Base-by-base conservation (phyloP, 176 grass and related monocot species). In the Pontederia paniculata region DNA sequence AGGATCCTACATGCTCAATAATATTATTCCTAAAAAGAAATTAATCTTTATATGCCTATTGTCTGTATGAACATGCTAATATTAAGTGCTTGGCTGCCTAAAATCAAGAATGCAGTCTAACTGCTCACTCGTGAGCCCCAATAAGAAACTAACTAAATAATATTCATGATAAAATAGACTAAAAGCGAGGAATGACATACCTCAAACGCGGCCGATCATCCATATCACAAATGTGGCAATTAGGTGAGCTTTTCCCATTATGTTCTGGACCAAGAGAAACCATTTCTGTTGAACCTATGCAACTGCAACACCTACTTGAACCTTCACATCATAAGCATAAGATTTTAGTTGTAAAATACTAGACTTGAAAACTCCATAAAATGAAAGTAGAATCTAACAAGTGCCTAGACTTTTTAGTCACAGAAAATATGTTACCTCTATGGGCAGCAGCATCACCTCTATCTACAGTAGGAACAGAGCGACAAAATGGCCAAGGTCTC, bases 201-300 rank as follows among this genome's bases (percentile, higher is more conserved):
- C 86, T 88, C 81, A 70, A 79, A 72, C 56, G 72, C 31, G 71
- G 49, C 76, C 68, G 52, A 25, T 82, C 78, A 57, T 89, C 76
- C 54, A 45, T 69, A 60, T 54, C 67, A 54, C 55, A 83, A 17
- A 45, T 66, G 68, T 44, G 41, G 51, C 77, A 90, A 52, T 42
- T 52, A 67, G 78, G 77, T 66, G 68, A 79, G 56, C 66, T 77
- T 62, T 77, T 61, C 9, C 54, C 23, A 52, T 69, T 54, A 52
- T 77, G 67, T 75, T 59, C 55, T 69, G 77, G 62, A 81, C 77
- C 78, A 52, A 78, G 28, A 16, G 69, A 59, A 54, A 66, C 10
- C 54, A 73, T 74, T 75, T 70, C 53, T 37, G 46, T 45, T 20
- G 73, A 56, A 62, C 66, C 70, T 16, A 61, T 68, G 65, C 77